Base-by-base conservation (phyloP, 768 basidiomycete species). In the Amanita muscaria region DNA sequence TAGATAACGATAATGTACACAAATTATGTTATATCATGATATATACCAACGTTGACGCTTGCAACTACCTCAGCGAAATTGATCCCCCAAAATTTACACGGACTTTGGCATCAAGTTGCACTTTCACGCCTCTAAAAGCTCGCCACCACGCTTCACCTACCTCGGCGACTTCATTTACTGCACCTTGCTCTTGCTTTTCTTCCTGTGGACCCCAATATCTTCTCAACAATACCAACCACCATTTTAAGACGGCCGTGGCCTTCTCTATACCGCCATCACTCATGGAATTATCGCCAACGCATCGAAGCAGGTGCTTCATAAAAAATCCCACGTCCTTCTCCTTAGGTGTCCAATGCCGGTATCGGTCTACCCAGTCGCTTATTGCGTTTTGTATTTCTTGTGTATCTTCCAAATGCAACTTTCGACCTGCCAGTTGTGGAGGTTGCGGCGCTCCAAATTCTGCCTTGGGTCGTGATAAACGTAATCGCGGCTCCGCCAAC, bases 91-190 rank as follows among this genome's bases (percentile, higher is more conserved):
- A 91, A 47, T 76, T 76, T 59, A 72, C 74, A 49, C 73, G 69
- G 4, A 76, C 73, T 16, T 79, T 70, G n/a, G 60, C 64, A 51
- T 89, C 83, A 63, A 92, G 75, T 53, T 67, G 69, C 10, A 54
- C 65, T 64, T 82, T 87, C 2, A 88, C 79, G 23, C 74, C 73
- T 47, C 74, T 65, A 64, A 88, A 92, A 5, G 82, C 76, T 40
- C 63, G 68, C 90, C 89, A 93, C 91, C 90, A 93, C 30, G 76
- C 76, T 56, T 68, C 68, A 2, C 80, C 88, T 33, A 84, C 68
- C 58, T 27, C 64, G 62, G 56, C 65, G 24, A 56, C 49, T 44
- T 63, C 62, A 45, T 64, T 59, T 49, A 51, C 51, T 48, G 59
- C 58, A n/a, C n/a, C n/a, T 55, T 54, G 49, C 38, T 60, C 61